phyloP scores from a whole-genome alignment of 225 moss, liverwort and hornwort genomes.

The Bryoerythrophyllum caledonicum region DNA sequence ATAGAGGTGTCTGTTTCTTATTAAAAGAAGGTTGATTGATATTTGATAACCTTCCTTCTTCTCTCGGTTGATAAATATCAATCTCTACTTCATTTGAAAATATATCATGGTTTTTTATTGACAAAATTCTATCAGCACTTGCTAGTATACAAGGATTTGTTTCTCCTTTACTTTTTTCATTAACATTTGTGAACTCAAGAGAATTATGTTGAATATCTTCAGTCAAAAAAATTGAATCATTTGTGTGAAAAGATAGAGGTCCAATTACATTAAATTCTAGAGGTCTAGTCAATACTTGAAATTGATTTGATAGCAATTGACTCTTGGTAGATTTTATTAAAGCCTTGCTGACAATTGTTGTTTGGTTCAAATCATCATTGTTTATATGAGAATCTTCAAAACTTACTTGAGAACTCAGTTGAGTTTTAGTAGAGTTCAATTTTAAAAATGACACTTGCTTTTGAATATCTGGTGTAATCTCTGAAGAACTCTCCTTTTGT shows the following conservation, averaged over 20 bases:
- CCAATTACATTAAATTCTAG: slow-evolving; percentile 22
- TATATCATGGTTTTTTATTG: not conserved
- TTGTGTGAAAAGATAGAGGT: slow-evolving; percentile 7
- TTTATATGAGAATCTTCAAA: not conserved
- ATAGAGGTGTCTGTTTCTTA: not conserved
- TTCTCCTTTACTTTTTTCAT: too few relatives aligned
- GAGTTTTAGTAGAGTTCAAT: rapidly evolving
- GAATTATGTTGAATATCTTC: too few relatives aligned
- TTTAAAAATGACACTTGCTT: slow-evolving; percentile 12
- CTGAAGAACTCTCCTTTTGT: rapidly evolving
- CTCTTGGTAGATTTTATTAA: not conserved
- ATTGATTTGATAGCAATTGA: not conserved
- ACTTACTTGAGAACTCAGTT: not conserved
- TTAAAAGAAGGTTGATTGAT: not conserved
- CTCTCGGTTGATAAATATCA: not conserved
- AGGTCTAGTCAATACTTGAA: slow-evolving; percentile 9
- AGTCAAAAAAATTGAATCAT: not conserved
- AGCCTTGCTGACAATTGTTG: rapidly evolving
- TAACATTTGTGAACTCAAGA: too few relatives aligned
- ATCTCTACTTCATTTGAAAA: not conserved
- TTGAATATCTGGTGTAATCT: not conserved
- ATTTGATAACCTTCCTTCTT: not conserved
- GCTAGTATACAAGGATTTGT: rapidly evolving
- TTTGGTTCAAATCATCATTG: not conserved
- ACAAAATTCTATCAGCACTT: too few relatives aligned